Percentiles rank a stretch among this genome's conserved stretches.
phyloP scores from a whole-genome alignment of 2,329 filamentous ascomycete genomes.

The Pseudogymnoascus sp. region DNA sequence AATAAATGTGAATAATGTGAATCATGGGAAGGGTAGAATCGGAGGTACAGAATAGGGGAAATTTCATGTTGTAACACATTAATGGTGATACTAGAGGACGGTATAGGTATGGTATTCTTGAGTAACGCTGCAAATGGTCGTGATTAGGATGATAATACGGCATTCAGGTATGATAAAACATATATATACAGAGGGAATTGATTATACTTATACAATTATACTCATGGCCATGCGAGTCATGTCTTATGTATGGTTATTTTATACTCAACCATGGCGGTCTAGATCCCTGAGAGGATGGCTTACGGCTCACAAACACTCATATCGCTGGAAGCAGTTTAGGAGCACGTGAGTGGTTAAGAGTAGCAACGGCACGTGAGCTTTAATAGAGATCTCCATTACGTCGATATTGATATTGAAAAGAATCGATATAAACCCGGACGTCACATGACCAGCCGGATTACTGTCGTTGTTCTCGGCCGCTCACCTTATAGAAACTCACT shows the following conservation, averaged over 20 bases:
- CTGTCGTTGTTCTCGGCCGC: not conserved
- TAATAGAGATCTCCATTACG: too few relatives aligned
- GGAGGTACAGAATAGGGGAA: not conserved
- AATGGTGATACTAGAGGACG: not conserved
- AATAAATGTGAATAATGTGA: constrained; percentile 5
- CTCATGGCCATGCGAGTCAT: not conserved
- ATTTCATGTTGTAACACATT: not conserved
- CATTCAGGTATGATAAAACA: not conserved
- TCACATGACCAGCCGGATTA: not conserved
- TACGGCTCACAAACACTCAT: not conserved
- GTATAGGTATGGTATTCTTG: too few relatives aligned
- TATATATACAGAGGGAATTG: not conserved
- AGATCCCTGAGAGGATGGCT: not conserved
- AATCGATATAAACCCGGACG: not conserved
- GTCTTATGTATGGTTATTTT: not conserved
- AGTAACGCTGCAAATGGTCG: not conserved
- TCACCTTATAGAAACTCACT: not conserved
- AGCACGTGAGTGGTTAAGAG: not conserved
- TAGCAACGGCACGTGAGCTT: not conserved
- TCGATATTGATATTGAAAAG: too few relatives aligned
- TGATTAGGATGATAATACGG: not conserved
- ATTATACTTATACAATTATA: not conserved
- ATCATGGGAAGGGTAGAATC: not conserved
- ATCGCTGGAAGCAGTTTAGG: not conserved
- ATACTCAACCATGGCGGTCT: not conserved